Base-by-base conservation (phyloP, 306 rosid species). In the Citrullus amarus region DNA sequence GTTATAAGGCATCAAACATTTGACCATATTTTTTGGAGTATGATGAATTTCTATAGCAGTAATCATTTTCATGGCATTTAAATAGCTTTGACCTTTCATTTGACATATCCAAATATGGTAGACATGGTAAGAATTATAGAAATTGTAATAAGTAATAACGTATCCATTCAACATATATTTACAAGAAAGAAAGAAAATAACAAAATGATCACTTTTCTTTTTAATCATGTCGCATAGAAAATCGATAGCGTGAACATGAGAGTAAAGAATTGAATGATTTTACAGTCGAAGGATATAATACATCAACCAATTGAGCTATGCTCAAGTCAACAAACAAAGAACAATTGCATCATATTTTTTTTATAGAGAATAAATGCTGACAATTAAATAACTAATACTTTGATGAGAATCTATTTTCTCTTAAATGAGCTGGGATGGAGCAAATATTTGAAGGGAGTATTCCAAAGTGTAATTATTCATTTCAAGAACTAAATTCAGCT, bases 1-100 rank as follows among this genome's bases (percentile, higher is more conserved):
- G 75, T 44, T 22, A 50, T 28, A 50, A 7, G 77, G 20, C 77
- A 71, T 69, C 75, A 72, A 72, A 50, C 59, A 72, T 72, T 72
- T 25, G 77, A 50, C 43, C 15, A 25, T 72, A 14, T 72, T 50
- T 53, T 16, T 2, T 22, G n/a, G 5, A 28, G 59, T 3, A 9
- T 48, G 25, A 46, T 13, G 60, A 72, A 72, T 15, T 50, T 30
- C 38, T 22, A 71, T 2, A 48, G 55, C 13, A 71, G 51, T 22
- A 48, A 48, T 48, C 58, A 48, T 48, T 72, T 72, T 14, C 20
- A 28, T 13, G 41, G 15, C 39, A 72, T 46, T 63, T 34, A 43
- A 43, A 69, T n/a, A 12, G 17, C 6, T 20, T 43, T 43, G 53
- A 69, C 4, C 15, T 43, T 69, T 38, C 55, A 6, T 69, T 32